A percentile compares a stretch with the other conserved stretches of the same genome.
These are phyloP conservation scores for Trichophyton rubrum DNA, from an alignment of 2,329 filamentous ascomycete species.

Conservation along the genomic window DNA sequence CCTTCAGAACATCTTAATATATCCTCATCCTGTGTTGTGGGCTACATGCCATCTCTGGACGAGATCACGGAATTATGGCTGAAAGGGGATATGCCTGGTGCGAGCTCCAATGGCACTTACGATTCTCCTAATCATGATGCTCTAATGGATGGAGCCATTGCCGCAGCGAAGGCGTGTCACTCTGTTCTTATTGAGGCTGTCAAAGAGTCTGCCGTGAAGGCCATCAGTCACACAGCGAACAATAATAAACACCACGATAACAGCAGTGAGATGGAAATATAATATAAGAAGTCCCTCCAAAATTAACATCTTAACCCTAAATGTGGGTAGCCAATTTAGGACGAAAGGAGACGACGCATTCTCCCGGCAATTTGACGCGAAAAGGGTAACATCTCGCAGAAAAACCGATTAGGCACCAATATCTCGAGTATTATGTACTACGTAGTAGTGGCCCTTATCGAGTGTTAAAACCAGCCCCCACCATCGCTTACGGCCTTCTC, in stretches of 20 bases:
- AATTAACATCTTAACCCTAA: neutral
- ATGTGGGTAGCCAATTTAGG: too few relatives aligned
- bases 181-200: constrained; percentile 50
- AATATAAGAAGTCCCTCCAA: neutral
- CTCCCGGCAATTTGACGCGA: too few relatives aligned
- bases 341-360: too few relatives aligned
- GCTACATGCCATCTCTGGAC: constrained; percentile 72
- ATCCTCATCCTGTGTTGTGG: constrained; percentile 75
- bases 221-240: constrained; percentile 16
- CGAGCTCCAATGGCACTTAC: constrained; percentile 23
- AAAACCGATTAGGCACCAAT: neutral
- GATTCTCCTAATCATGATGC: constrained; percentile 33
- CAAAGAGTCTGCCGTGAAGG: constrained; percentile 42
- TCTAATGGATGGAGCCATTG: constrained; percentile 51
- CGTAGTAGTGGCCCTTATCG: neutral
- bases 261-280: neutral
- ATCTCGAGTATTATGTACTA: neutral
- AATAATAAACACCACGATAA: neutral
- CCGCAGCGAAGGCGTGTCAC: constrained; percentile 48
- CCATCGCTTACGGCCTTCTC: neutral
- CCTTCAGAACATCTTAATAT: constrained; percentile 68
- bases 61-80: constrained; percentile 94
- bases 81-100: constrained; percentile 52
- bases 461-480: neutral
- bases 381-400: too few relatives aligned